Evolutionary conservation across 352 stramenopile species (phyloP).

Genomic region (Thraustotheca clavata): DNA sequence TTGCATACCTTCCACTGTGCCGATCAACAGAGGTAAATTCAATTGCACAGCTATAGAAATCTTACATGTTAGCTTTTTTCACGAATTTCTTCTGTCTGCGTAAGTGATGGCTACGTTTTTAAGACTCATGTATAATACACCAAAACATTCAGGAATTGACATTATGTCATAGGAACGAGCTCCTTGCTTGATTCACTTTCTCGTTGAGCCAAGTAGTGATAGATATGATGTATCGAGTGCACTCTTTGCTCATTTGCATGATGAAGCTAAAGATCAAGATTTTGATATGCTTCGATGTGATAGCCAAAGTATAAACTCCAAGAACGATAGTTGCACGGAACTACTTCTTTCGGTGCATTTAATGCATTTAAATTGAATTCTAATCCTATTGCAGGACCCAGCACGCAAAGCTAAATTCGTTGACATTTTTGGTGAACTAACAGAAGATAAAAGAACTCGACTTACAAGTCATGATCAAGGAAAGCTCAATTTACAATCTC

Average conservation of each 20-base stretch:
- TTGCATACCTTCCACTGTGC: constrained; percentile 73
- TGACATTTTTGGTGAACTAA: constrained; percentile 66
- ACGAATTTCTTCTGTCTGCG: constrained; percentile 47
- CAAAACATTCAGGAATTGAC: not conserved
- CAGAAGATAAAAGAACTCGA: constrained; percentile 34
- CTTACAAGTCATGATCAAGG: constrained; percentile 37
- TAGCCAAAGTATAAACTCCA: not conserved
- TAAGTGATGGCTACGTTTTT: constrained; percentile 63
- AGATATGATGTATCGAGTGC: constrained; percentile 49
- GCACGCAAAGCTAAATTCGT: constrained; percentile 42
- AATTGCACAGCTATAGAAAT: not conserved
- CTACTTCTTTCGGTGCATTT: not conserved
- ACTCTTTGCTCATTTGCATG: constrained; percentile 55
- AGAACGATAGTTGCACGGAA: not conserved
- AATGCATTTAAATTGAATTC: not conserved
- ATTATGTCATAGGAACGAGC: constrained; percentile 46
- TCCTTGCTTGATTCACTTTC: constrained; percentile 66
- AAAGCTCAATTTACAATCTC: constrained; percentile 49
- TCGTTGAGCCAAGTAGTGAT: constrained; percentile 39
- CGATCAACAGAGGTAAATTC: constrained; percentile 63
- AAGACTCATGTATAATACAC: constrained; percentile 56
- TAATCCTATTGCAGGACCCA: constrained; percentile 24
- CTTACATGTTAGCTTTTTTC: constrained; percentile 39
- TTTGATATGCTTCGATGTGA: not conserved
- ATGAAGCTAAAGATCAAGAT: constrained; percentile 25